Evolutionary conservation across 306 rosid genomes (phyloP).

Genomic region (Quercus berberidifolia): DNA sequence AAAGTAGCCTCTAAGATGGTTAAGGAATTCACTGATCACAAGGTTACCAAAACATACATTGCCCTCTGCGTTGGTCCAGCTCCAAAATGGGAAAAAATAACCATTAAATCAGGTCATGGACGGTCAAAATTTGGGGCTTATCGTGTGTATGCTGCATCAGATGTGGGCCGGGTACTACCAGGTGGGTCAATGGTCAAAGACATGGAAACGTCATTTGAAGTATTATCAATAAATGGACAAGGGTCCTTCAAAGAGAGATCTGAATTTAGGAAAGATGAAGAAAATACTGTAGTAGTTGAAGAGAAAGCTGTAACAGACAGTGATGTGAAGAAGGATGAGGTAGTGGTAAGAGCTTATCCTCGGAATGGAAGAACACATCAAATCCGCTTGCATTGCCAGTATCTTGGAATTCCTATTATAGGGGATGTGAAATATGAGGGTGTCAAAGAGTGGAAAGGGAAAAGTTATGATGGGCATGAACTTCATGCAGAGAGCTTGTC

Average conservation of each 20-base stretch:
- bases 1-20: slow-evolving; percentile 80
- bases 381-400: slow-evolving; percentile 86
- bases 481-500: slow-evolving; percentile 89
- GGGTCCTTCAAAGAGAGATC: slow-evolving; percentile 38
- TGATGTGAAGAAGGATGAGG: slow-evolving; percentile 40
- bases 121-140: slow-evolving; percentile 86
- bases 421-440: slow-evolving; percentile 98
- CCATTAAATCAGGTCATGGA: slow-evolving; percentile 79
- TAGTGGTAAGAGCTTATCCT: slow-evolving; percentile 72
- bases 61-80: slow-evolving; percentile 59
- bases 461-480: slow-evolving; percentile 48
- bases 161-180: slow-evolving; percentile 63
- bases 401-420: slow-evolving; percentile 74
- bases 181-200: slow-evolving; percentile 76
- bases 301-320: slow-evolving; percentile 31
- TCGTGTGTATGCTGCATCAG: slow-evolving; percentile 79
- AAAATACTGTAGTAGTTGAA: slow-evolving; percentile 44
- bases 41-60: slow-evolving; percentile 67
- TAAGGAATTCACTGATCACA: slow-evolving; percentile 73
- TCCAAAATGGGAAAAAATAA: slow-evolving; percentile 63
- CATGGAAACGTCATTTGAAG: slow-evolving; percentile 83
- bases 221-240: slow-evolving; percentile 53
- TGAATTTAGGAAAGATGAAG: slow-evolving; percentile 29
- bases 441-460: slow-evolving; percentile 60
- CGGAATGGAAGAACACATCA: slow-evolving; percentile 92